Percentiles rank a stretch among this genome's conserved stretches.
These are phyloP conservation scores for Aegilops umbellulata DNA, from an alignment of 176 grass and related monocot species.

Conservation along the genomic window DNA sequence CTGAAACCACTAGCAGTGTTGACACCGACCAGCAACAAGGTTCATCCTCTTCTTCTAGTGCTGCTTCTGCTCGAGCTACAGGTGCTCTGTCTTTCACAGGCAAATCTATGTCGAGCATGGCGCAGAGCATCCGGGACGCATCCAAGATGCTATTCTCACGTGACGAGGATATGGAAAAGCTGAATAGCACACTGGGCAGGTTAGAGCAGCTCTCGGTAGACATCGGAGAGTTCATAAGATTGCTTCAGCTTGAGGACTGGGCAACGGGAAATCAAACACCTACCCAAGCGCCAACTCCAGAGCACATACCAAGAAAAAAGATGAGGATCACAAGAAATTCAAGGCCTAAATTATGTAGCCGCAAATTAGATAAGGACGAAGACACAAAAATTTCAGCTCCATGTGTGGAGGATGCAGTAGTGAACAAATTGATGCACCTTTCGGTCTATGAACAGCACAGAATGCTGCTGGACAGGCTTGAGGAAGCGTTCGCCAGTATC, in stretches of 20 bases:
- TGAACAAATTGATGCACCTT: not conserved
- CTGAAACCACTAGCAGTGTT: not conserved
- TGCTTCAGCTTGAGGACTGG: constrained; percentile 16
- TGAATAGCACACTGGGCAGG: not conserved
- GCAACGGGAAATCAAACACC: not conserved
- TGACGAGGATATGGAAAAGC: not conserved
- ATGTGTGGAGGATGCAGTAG: not conserved
- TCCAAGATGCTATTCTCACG: not conserved
- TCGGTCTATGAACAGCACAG: not conserved
- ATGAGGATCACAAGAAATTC: not conserved
- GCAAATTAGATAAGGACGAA: not conserved
- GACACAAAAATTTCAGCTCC: not conserved
- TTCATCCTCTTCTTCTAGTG: not conserved
- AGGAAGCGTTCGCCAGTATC: not conserved
- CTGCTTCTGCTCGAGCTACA: not conserved
- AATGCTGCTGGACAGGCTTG: not conserved
- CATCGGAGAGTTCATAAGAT: constrained; percentile 4
- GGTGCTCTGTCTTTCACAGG: not conserved
- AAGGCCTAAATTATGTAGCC: not conserved
- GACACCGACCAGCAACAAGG: not conserved
- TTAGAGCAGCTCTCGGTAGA: not conserved
- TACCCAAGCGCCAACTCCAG: not conserved
- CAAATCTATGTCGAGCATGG: not conserved
- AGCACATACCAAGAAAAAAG: not conserved
- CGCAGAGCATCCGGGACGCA: not conserved